Evolutionary conservation across 495 filamentous ascomycete genomes (phyloP), one percentile per base, ranked within the genome.

Genomic region (Darksidea phi): DNA sequence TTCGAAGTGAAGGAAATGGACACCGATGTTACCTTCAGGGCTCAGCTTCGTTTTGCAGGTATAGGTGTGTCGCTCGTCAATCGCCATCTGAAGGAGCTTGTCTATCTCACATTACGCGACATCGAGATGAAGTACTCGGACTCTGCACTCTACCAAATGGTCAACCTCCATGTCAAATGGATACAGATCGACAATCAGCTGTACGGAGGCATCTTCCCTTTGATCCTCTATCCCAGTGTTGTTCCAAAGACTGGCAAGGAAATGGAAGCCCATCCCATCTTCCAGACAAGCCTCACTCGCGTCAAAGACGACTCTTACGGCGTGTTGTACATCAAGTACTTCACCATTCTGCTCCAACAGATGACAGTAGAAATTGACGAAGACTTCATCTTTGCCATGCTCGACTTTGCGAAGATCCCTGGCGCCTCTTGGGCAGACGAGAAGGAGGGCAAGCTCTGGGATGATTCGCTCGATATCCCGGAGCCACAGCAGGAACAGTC

Each of bases 161-260:
- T 97, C 57, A 90, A 88, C 48, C 80, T 90, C 10, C 88, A 88
- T 0, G 88, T 96, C 72, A 97, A 97, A 73, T 98, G 94, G 94
- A 91, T 98, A 48, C 94, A 98, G 73, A 92, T 98, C 69, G 94
- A 98, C 76, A 98, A 98, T 70, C 94, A 98, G 70, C 86, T 98
- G 23, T 98, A 97, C 70, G 94, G 94, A 42, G 94, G 94, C 13
- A 91, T 98, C 64, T 98, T 98, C 80, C 94, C 94, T 0, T 95
- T 98, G 74, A 85, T 98, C 57, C 78, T 97, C 38, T 98, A 98
- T 71, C 94, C 94, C 10, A 96, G 91, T 73, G 94, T 98, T n/a
- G 94, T 98, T 10, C 95, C 95, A 1, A 97, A 97, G 78, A 94
- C 91, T 58, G 91, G 91, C 24, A 93, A 91, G 74, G 95, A 98